Evolutionary conservation across 805 yeast genomes (phyloP).

Genomic region (Starmerella kuoi): DNA sequence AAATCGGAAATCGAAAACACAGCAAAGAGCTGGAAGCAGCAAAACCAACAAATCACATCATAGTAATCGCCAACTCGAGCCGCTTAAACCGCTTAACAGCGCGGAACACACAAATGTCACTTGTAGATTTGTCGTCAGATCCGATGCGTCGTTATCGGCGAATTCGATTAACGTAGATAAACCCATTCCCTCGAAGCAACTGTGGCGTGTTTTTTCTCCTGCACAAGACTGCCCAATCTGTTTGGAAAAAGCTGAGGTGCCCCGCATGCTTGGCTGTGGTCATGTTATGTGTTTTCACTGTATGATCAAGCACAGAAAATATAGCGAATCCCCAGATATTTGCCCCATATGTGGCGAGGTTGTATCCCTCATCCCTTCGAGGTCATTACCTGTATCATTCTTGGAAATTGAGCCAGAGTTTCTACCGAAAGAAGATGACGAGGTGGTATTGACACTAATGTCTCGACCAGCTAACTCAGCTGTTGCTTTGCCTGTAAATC

Average conservation of each 20-base stretch:
- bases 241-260: constrained; percentile 71
- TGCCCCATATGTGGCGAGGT: constrained; percentile 23
- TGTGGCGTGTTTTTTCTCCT: constrained; percentile 63
- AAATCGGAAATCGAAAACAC: too few species aligned
- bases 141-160: constrained; percentile 44
- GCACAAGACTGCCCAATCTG: constrained; percentile 83
- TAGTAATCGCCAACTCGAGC: neutral
- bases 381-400: constrained; percentile 19
- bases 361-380: constrained; percentile 5
- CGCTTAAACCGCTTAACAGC: constrained; percentile 8
- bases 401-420: constrained; percentile 14
- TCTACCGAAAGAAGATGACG: constrained; percentile 21
- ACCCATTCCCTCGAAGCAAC: constrained; percentile 48
- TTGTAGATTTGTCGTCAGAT: constrained; percentile 71
- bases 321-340: constrained; percentile 13
- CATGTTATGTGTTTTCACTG: constrained; percentile 83
- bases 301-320: constrained; percentile 55
- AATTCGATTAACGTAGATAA: constrained; percentile 29
- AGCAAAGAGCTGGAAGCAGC: too few species aligned
- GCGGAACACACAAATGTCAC: constrained; percentile 54
- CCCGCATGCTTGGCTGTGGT: constrained; percentile 91
- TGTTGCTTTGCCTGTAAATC: constrained; percentile 14
- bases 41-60: too few species aligned
- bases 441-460: constrained; percentile 20
- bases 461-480: constrained; percentile 8